Evolutionary conservation across 139 green algal genomes (phyloP).

Genomic region (Tetradesmus obliquus): DNA sequence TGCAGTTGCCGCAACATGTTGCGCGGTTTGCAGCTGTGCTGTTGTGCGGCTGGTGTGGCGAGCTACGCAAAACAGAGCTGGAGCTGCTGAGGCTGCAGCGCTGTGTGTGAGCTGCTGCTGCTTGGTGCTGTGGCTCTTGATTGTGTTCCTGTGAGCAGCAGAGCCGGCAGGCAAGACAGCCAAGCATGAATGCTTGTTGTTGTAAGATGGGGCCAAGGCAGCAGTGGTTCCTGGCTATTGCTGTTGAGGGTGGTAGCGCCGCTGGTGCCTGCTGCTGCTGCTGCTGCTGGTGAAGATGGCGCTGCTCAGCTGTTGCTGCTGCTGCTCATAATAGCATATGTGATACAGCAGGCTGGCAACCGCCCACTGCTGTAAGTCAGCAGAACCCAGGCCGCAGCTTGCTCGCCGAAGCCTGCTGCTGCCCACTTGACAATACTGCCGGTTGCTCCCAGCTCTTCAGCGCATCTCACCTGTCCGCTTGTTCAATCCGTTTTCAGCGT

Average conservation of each 20-base stretch:
- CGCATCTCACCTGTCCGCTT: no score
- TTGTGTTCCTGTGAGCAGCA: neutral
- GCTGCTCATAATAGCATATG: no score
- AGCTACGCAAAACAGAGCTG: neutral
- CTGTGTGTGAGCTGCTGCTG: neutral
- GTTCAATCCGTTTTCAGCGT: no score
- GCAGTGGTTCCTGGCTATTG: neutral
- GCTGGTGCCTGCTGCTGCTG: neutral
- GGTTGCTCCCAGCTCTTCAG: no score
- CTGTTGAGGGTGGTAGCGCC: neutral
- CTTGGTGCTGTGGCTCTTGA: neutral
- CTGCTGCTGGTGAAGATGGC: neutral
- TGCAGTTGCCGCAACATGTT: conserved; percentile 41
- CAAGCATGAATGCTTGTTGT: neutral
- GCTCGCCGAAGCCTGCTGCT: no score
- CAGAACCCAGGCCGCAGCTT: no score
- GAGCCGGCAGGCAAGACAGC: neutral
- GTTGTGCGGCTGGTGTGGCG: neutral
- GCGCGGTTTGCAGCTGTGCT: neutral
- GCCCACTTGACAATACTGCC: no score
- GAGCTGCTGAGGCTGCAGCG: neutral
- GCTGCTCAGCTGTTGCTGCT: no score
- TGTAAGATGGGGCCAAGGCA: neutral
- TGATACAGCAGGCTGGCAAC: no score
- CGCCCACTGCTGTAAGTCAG: no score